Percentiles rank a stretch among this genome's conserved stretches.
phyloP scores from a whole-genome alignment of 352 stramenopile species.

The Phytophthora hybrid region DNA sequence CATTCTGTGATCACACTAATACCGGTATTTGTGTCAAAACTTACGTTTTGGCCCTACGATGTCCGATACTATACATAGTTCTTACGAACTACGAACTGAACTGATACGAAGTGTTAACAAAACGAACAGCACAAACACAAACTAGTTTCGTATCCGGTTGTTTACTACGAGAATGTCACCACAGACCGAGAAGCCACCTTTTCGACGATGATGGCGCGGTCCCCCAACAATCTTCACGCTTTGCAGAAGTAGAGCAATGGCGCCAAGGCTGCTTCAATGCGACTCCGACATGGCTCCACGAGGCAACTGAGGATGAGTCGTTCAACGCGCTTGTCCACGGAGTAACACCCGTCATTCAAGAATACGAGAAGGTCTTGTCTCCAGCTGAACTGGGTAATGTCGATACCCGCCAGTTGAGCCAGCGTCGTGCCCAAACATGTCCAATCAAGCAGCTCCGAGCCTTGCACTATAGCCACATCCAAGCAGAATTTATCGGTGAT shows the following conservation, averaged over 20 bases:
- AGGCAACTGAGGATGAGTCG: slow-evolving; percentile 5
- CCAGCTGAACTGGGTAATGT: not conserved
- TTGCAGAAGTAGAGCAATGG: not conserved
- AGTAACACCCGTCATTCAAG: not conserved
- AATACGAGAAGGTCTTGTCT: not conserved
- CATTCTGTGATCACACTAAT: no score
- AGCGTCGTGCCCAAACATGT: slow-evolving; percentile 13
- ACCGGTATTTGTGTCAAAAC: no score
- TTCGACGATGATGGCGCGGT: no score
- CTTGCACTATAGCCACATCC: not conserved
- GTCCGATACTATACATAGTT: no score
- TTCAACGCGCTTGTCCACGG: not conserved
- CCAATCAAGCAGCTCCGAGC: slow-evolving; percentile 4
- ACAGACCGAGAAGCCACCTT: no score
- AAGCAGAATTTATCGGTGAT: slow-evolving; percentile 1
- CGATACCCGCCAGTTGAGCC: slow-evolving; percentile 13
- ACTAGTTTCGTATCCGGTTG: no score
- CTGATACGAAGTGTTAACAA: no score
- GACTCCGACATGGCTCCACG: not conserved
- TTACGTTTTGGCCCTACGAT: no score
- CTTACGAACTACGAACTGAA: no score
- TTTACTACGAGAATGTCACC: no score
- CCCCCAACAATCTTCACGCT: no score
- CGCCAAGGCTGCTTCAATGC: slow-evolving; percentile 1
- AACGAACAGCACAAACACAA: no score